Conservation (phyloP, 805 yeast genomes). For the Yarrowia osloensis region DNA sequence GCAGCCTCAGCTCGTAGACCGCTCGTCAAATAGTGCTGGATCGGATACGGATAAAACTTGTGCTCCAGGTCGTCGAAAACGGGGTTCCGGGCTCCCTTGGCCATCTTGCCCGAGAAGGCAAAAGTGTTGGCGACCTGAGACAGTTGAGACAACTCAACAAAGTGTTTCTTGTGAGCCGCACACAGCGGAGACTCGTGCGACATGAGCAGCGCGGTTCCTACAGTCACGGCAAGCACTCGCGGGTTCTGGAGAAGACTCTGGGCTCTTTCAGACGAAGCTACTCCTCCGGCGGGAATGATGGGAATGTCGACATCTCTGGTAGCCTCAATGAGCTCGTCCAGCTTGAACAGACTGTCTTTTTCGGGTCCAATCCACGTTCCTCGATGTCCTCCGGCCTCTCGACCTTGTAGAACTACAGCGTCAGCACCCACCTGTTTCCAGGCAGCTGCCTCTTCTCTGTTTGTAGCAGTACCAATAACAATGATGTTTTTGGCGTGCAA, state of each 20-base stretch:
- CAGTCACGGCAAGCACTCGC: slow-evolving; percentile 51
- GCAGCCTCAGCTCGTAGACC: slow-evolving; percentile 3
- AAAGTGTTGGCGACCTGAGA: not conserved
- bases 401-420: slow-evolving; percentile 57
- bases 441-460: slow-evolving; percentile 47
- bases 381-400: slow-evolving; percentile 68
- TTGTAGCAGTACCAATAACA: slow-evolving; percentile 53
- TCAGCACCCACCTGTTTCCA: slow-evolving; percentile 46
- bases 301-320: slow-evolving; percentile 34
- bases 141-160: not conserved
- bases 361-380: slow-evolving; percentile 51
- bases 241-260: slow-evolving; percentile 13
- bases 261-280: slow-evolving; percentile 44
- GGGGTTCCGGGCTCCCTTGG: not conserved
- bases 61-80: not conserved
- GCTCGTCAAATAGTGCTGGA: slow-evolving; percentile 10
- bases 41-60: not conserved
- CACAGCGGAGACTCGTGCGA: slow-evolving; percentile 10
- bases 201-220: slow-evolving; percentile 54
- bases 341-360: slow-evolving; percentile 36
- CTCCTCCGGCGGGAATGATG: slow-evolving; percentile 57
- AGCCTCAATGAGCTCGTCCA: slow-evolving; percentile 33
- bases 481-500: slow-evolving; percentile 47
- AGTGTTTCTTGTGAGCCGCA: not conserved
- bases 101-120: slow-evolving; percentile 26